Base-by-base conservation (phyloP, 1,284 basidiomycete genomes). In the Tausonia pullulans region DNA sequence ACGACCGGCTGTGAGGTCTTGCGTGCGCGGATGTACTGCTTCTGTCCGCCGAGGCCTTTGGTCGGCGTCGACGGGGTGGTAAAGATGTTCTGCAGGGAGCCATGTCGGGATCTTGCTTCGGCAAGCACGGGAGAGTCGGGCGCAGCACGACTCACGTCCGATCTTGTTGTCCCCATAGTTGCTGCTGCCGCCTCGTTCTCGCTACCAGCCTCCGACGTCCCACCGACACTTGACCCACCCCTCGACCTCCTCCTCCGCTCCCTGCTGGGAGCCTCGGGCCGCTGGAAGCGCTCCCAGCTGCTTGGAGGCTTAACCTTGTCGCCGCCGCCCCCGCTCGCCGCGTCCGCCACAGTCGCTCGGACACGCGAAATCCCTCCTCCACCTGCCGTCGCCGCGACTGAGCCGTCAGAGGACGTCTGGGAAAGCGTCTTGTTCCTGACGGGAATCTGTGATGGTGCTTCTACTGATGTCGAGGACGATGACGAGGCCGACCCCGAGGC, bases 231-330 rank as follows among this genome's bases (percentile, higher is more conserved):
- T 44, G 44, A 59, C 27, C 46, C 55, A 16, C 55, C 50, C 10
- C 62, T 63, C 46, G 45, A 46, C 46, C 50, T 43, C 41, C 55
- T 51, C 39, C 50, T 61, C 8, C 40, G 27, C n/a, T 52, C 48
- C 8, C 57, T 16, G 13, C 55, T 50, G 4, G 57, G 53, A 11
- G 62, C 55, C n/a, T 49, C 53, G 6, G 62, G 62, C 16, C 62
- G 39, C n/a, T 57, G 57, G n/a, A 63, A 63, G 27, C 62, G 48
- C 39, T 63, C 62, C 62, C 62, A 63, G n/a, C 54, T 58, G 14
- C 57, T 63, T 6, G 62, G 62, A 16, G 49, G 58, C 40, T 60
- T 51, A 41, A 49, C 58, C 48, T 9, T 27, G n/a, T 60, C 46
- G 39, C 43, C 49, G 27, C 39, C 58, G 41, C 27, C 40, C 40